A percentile compares a stretch with the other conserved stretches of the same genome.
These are phyloP conservation scores for Albugo laibachii DNA, from an alignment of 352 stramenopile genomes.

Conservation along the genomic window DNA sequence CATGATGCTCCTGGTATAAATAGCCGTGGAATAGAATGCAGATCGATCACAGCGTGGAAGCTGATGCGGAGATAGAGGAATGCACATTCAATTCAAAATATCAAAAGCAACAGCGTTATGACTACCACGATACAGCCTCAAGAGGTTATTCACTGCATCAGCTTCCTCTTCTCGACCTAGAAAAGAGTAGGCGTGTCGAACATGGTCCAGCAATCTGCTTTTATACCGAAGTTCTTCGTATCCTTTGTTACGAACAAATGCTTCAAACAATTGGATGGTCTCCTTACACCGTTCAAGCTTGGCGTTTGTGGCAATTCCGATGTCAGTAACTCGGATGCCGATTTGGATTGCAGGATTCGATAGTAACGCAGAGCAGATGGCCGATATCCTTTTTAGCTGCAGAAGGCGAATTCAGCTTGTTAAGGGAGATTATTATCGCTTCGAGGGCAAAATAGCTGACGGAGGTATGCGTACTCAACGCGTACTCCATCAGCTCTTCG, in stretches of 20 bases:
- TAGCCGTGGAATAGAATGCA: not conserved
- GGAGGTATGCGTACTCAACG: slow-evolving; percentile 33
- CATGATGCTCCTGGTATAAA: not conserved
- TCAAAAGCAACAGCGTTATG: not conserved
- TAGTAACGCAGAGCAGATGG: slow-evolving; percentile 38
- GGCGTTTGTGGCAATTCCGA: slow-evolving; percentile 48
- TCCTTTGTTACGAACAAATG: slow-evolving; percentile 38
- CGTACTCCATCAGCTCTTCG: slow-evolving; percentile 33
- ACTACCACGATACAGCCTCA: slow-evolving; percentile 4
- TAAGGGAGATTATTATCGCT: slow-evolving; percentile 47
- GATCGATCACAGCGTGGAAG: too few species aligned
- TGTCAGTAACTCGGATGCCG: slow-evolving; percentile 46
- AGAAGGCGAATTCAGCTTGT: slow-evolving; percentile 30
- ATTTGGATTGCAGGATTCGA: slow-evolving; percentile 58
- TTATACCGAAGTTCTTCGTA: slow-evolving; percentile 35
- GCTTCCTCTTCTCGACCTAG: slow-evolving; percentile 38
- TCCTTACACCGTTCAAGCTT: slow-evolving; percentile 34
- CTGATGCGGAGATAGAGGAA: not conserved
- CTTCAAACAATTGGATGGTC: slow-evolving; percentile 48
- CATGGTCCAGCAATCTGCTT: slow-evolving; percentile 38
- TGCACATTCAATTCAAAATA: not conserved
- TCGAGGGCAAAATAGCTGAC: slow-evolving; percentile 66
- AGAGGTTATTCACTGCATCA: slow-evolving; percentile 27
- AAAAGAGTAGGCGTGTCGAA: slow-evolving; percentile 23
- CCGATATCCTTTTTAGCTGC: slow-evolving; percentile 33